Conservation (phyloP, 352 stramenopile genomes). For the Globisporangium alternatum region DNA sequence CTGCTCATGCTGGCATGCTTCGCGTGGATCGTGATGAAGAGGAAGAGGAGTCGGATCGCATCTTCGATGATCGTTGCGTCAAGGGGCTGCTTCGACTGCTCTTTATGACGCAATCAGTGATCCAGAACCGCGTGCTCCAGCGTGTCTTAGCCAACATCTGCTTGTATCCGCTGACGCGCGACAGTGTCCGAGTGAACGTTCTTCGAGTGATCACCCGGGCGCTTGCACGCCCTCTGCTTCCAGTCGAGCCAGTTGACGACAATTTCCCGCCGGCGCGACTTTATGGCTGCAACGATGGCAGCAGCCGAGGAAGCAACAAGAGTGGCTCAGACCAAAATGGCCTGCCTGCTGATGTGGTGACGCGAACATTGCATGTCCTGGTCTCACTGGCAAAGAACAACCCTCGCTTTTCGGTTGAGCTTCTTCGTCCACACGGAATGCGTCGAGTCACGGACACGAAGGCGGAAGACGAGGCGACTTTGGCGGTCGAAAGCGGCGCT, state of each 20-base stretch:
- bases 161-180: constrained; percentile 69
- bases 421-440: constrained; percentile 75
- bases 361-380: constrained; percentile 86
- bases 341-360: constrained; percentile 86
- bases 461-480: constrained; percentile 5
- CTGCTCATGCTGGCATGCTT: constrained; percentile 51
- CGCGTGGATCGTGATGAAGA: constrained; percentile 74
- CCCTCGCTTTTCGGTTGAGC: constrained; percentile 85
- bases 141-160: constrained; percentile 77
- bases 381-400: constrained; percentile 91
- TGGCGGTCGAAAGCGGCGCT: constrained; percentile 38
- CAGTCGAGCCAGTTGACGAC: constrained; percentile 31
- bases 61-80: constrained; percentile 68
- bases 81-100: constrained; percentile 66
- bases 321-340: constrained; percentile 16
- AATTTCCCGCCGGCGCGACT: constrained; percentile 58
- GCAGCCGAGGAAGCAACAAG: constrained; percentile 10
- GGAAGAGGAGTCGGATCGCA: constrained; percentile 51
- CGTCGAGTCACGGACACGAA: constrained; percentile 23
- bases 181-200: constrained; percentile 56
- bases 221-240: constrained; percentile 39
- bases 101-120: constrained; percentile 78
- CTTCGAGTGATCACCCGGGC: constrained; percentile 59
- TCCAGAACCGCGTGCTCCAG: constrained; percentile 82
- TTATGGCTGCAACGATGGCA: constrained; percentile 48